Evolutionary conservation across 371 early-diverging fungal species (phyloP).

Genomic region (Rhizomucor pusillus): DNA sequence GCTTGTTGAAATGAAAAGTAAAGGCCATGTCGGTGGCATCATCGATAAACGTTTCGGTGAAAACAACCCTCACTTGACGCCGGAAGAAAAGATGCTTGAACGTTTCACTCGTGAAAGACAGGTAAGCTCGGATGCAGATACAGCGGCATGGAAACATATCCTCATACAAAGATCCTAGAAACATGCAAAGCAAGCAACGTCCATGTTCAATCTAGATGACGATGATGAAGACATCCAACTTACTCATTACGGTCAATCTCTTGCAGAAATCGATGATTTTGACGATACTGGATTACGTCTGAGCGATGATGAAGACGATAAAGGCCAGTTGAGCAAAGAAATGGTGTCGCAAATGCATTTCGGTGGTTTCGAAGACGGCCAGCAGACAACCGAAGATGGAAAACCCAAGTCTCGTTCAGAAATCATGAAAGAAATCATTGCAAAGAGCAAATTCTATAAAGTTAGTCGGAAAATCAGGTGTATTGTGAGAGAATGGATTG

Average conservation of each 20-base stretch:
- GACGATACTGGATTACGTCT: slow-evolving; percentile 63
- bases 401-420: slow-evolving; percentile 83
- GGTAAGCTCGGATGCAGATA: slow-evolving; percentile 33
- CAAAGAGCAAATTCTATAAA: slow-evolving; percentile 94
- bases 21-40: slow-evolving; percentile 72
- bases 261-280: slow-evolving; percentile 82
- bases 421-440: slow-evolving; percentile 95
- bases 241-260: slow-evolving; percentile 91
- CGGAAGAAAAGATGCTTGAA: slow-evolving; percentile 95
- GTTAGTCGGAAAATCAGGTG: slow-evolving; percentile 4
- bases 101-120: slow-evolving; percentile 89
- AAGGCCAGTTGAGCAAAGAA: slow-evolving; percentile 66
- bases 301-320: slow-evolving; percentile 66
- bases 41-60: slow-evolving; percentile 96
- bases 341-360: slow-evolving; percentile 81
- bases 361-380: slow-evolving; percentile 80
- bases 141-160: too few relatives aligned
- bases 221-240: slow-evolving; percentile 65
- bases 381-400: slow-evolving; percentile 35
- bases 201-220: slow-evolving; percentile 84
- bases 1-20: slow-evolving; percentile 69
- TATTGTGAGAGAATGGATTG: background rate
- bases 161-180: slow-evolving; percentile 17
- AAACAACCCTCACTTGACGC: slow-evolving; percentile 79
- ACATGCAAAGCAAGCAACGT: slow-evolving; percentile 22